These are phyloP conservation scores for Talaromyces sp. DNA, from an alignment of 2,329 filamentous ascomycete genomes.

Conservation along the genomic window DNA sequence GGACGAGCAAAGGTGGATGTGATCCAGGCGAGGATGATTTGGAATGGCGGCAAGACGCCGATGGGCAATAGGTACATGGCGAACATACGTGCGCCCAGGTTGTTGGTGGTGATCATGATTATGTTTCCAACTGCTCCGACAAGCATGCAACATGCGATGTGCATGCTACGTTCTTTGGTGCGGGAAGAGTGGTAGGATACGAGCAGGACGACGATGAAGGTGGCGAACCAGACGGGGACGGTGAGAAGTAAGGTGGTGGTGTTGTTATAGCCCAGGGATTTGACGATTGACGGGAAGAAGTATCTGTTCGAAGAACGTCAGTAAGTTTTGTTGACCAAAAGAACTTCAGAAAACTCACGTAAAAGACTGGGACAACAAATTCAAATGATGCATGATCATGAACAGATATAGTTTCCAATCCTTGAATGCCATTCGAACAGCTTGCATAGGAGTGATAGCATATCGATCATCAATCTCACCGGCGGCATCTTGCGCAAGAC, in stretches of 20 bases:
- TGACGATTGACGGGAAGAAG: not conserved
- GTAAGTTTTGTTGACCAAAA: not conserved
- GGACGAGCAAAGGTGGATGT: not conserved
- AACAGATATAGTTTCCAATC: not conserved
- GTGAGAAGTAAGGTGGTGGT: not conserved
- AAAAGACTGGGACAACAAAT: not conserved
- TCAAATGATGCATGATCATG: not conserved
- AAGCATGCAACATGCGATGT: not conserved
- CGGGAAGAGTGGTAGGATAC: not conserved
- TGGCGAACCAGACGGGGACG: not conserved
- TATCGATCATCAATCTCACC: constrained; percentile 9
- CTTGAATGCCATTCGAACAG: constrained; percentile 3
- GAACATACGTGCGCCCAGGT: not conserved
- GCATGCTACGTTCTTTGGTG: not conserved
- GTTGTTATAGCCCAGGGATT: not conserved
- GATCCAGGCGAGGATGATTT: not conserved
- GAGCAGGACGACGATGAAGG: not conserved
- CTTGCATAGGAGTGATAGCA: constrained; percentile 9
- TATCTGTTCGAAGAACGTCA: not conserved
- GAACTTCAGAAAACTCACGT: not conserved
- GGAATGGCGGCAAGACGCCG: not conserved
- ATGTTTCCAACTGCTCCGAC: not conserved
- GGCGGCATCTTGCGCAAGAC: constrained; percentile 5
- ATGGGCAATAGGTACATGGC: not conserved
- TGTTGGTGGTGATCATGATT: not conserved